Base-by-base conservation (phyloP, 2,329 filamentous ascomycete genomes). In the Cordyceps javanica region DNA sequence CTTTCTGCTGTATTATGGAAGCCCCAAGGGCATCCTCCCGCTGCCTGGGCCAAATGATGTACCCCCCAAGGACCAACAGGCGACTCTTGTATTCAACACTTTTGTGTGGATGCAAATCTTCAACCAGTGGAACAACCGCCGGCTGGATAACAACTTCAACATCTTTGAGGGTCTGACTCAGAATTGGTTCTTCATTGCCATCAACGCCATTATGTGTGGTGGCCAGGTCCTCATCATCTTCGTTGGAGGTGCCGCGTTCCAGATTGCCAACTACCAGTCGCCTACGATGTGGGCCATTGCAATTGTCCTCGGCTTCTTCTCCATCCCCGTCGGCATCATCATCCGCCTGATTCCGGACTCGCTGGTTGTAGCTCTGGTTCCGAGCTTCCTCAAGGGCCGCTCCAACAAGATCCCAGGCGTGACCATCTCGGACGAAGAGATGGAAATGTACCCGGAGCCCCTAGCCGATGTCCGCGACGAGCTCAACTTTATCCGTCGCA, bases 71-170 rank as follows among this genome's bases (percentile, higher is more conserved):
- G 72, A 69, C 1, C 79, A 89, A 65, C 79, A 95, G 60, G 78
- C 85, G 57, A 95, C 91, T 3, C 80, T 97, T 49, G 89, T 97
- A 8, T 97, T 97, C 81, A 97, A 97, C 77, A 94, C 91, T 0
- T 97, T 97, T 69, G 93, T 97, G 55, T 97, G 93, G 93, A 97
- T 97, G 92, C 93, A 97, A 67, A 95, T 97, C 65, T 97, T 97
- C 78, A 97, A 97, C 73, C 89, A 96, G 69, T 90, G 95, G 82
- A 97, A 97, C 77, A 96, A 96, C 75, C 90, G 93, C 59, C 90
- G 93, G 13, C 80, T 97, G 56, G 93, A 97, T 72, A 97, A 97
- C 73, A 83, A 86, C 57, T 92, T 96, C 79, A 97, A 97, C 73
- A 91, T 97, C 61, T 93, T 97, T 60, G 93, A 97, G 69, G 91